Evolutionary conservation across 2,329 filamentous ascomycete species (phyloP).

Genomic region (Colletotrichum trifolii): DNA sequence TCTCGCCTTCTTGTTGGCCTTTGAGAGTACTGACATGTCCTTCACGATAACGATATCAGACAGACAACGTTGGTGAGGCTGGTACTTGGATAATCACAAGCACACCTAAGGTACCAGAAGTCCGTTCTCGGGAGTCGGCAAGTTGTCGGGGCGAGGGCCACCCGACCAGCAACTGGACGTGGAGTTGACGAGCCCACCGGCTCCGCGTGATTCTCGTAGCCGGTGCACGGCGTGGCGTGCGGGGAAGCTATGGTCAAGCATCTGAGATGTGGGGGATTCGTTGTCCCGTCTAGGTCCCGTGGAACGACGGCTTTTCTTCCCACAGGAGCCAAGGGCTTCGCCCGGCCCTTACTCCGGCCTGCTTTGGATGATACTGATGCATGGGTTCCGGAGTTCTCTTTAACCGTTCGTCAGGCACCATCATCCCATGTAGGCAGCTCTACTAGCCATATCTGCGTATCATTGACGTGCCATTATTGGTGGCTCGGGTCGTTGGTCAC

Average conservation of each 20-base stretch:
- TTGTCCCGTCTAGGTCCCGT: background rate
- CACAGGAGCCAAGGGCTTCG: conserved; percentile 6
- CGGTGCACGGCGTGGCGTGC: conserved; percentile 8
- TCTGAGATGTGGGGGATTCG: conserved; percentile 12
- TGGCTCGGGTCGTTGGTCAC: conserved; percentile 7
- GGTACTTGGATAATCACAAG: no score
- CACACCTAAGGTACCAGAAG: background rate
- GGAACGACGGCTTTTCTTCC: conserved; percentile 23
- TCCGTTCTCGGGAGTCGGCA: conserved; percentile 2
- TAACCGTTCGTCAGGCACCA: conserved; percentile 27
- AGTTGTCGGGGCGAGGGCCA: background rate
- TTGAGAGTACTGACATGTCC: no score
- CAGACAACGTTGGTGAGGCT: no score
- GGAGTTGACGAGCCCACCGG: conserved; percentile 11
- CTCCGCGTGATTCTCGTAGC: conserved; percentile 9
- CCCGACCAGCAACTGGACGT: background rate
- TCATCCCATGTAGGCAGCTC: conserved; percentile 12
- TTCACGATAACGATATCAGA: no score
- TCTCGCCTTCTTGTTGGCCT: no score
- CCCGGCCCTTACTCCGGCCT: conserved; percentile 1
- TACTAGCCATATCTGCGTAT: conserved; percentile 10
- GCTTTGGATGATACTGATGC: background rate
- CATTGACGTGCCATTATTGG: conserved; percentile 18
- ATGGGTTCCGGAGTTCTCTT: conserved; percentile 17
- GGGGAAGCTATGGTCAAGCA: conserved; percentile 24